Conservation (phyloP, 805 yeast species). For the Alloascoidea africana region DNA sequence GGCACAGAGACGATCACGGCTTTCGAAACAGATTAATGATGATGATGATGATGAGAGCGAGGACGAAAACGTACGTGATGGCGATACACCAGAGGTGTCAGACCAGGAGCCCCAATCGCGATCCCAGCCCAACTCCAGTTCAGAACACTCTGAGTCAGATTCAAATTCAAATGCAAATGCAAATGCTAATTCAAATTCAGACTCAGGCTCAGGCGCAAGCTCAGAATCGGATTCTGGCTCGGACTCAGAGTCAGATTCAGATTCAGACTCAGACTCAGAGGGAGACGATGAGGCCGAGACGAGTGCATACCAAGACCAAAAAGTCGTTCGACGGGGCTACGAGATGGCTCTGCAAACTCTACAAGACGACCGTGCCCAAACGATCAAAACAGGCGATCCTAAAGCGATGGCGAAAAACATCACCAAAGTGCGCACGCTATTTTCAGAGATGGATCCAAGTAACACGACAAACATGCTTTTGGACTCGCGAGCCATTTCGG, state of each 20-base stretch:
- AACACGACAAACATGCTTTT: background rate
- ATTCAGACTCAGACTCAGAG: background rate
- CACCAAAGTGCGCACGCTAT: background rate
- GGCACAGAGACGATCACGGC: too few species aligned
- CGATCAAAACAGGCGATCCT: background rate
- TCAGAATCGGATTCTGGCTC: background rate
- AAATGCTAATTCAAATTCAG: too few species aligned
- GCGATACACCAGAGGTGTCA: too few species aligned
- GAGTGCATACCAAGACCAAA: background rate
- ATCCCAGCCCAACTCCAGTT: too few species aligned
- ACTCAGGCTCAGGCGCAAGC: too few species aligned
- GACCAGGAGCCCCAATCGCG: too few species aligned
- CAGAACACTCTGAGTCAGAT: too few species aligned
- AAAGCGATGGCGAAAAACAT: background rate
- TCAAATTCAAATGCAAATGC: too few species aligned
- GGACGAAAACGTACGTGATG: too few species aligned
- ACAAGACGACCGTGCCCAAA: background rate
- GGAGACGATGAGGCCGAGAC: background rate
- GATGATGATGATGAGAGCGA: too few species aligned
- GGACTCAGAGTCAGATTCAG: conserved; percentile 1
- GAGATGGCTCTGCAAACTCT: background rate
- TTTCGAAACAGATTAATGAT: too few species aligned
- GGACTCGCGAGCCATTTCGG: background rate
- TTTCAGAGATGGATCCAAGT: background rate
- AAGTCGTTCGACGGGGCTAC: background rate